Conservation (phyloP, 345 rosid genomes). For the Reutealis trisperma region DNA sequence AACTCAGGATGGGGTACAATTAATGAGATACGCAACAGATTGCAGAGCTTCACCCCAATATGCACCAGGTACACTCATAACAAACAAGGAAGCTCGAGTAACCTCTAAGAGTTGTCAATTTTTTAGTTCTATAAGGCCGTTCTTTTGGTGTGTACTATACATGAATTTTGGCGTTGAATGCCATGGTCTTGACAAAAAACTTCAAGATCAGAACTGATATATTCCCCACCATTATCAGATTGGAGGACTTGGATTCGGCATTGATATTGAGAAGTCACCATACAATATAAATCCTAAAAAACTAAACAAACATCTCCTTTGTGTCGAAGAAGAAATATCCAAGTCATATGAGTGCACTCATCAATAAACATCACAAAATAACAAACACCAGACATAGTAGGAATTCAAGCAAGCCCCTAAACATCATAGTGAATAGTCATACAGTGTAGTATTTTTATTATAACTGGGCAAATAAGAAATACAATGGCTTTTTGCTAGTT, state of each 20-base stretch:
- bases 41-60: not conserved
- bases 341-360: conserved; percentile 15
- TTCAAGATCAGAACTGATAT: not conserved
- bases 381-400: not conserved
- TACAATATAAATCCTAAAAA: not conserved
- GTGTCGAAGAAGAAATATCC: not conserved
- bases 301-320: not conserved
- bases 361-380: conserved; percentile 17
- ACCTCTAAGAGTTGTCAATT: not conserved
- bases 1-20: not conserved
- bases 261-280: not conserved
- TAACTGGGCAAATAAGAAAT: not conserved
- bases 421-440: conserved; percentile 12
- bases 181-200: not conserved
- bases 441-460: not conserved
- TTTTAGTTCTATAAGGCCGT: not conserved
- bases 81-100: not conserved
- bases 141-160: not conserved
- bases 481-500: conserved; percentile 4
- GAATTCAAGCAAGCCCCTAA: conserved; percentile 3
- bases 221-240: conserved; percentile 1
- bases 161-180: not conserved
- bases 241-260: not conserved
- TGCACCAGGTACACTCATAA: not conserved
- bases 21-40: not conserved